Conservation (phyloP, 257 asterid species). For the Oldenlandia corymbosa region DNA sequence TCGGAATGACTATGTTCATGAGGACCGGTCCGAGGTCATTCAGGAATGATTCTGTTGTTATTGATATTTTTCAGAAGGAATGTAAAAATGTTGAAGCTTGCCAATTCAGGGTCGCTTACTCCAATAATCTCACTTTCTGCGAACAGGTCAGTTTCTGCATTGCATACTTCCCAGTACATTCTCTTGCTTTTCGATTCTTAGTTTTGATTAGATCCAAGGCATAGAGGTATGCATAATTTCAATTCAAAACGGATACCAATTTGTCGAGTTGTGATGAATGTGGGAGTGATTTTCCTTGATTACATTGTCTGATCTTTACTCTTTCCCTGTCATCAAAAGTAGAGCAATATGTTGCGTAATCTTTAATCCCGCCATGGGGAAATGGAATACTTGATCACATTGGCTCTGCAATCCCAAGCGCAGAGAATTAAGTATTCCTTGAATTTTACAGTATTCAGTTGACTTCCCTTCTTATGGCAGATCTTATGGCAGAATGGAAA, state of each 20-base stretch:
- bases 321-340: background rate
- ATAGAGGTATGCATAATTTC: too few species aligned
- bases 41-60: slow-evolving; percentile 44
- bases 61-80: slow-evolving; percentile 41
- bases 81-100: slow-evolving; percentile 55
- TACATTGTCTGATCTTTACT: background rate
- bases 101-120: slow-evolving; percentile 46
- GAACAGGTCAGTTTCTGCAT: slow-evolving; percentile 41
- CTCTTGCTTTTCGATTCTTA: background rate
- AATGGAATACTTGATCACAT: background rate
- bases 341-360: background rate
- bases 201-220: too few species aligned
- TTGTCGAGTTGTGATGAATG: too few species aligned
- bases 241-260: too few species aligned
- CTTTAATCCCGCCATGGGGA: background rate
- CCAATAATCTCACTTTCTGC: slow-evolving; percentile 56
- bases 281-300: background rate
- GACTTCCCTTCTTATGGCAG: background rate
- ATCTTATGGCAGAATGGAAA: too few species aligned
- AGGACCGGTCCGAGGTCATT: slow-evolving; percentile 61
- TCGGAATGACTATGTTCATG: slow-evolving; percentile 61
- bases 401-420: slow-evolving; percentile 4
- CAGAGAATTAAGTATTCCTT: background rate
- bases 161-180: background rate
- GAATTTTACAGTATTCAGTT: background rate